Evolutionary conservation across 106 monocot genomes (phyloP), one percentile per base, ranked within the genome.

Genomic region (Gastrodia elata): DNA sequence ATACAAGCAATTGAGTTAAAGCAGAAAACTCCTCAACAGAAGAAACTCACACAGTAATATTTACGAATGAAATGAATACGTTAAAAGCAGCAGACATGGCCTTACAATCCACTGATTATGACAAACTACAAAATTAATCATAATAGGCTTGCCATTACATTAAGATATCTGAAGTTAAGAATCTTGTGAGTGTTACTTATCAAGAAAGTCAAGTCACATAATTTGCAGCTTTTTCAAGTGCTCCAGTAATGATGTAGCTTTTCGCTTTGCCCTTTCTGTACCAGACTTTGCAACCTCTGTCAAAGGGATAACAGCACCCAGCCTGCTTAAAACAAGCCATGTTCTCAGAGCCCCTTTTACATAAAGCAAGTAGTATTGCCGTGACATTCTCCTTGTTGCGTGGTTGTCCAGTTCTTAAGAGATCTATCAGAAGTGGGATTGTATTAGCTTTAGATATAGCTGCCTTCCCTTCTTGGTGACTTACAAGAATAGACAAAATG

Each of bases 341-440:
- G 73, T 86, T 87, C 61, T 90, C 93, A 36, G 34, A n/a, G 69
- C 90, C 85, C 72, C 87, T 90, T 78, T 90, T 90, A 74, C 93
- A 94, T 26, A 94, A 77, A 34, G 90, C 84, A 27, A 91, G 84
- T 18, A 94, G 77, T 58, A 94, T 82, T 32, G 90, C 88, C 16
- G 94, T 84, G 16, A 91, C 84, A 78, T 94, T 94, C 84, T 94
- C 94, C 75, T 87, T 94, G 64, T 79, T 86, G 35, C 86, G 80
- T 24, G 91, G 86, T 52, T 88, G 91, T 13, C 84, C 84, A 14
- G 82, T 68, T 75, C 86, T 77, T 33, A 91, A 56, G 2, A 94
- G 70, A 36, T 91, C 88, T 8, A 94, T 82, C 40, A 94, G 52
- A 77, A 87, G 69, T 3, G 87, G 93, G 13, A 87, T 86, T 14